These are phyloP conservation scores for Tetradesmus lagerheimii DNA, from an alignment of 139 green algal species.

Conservation along the genomic window DNA sequence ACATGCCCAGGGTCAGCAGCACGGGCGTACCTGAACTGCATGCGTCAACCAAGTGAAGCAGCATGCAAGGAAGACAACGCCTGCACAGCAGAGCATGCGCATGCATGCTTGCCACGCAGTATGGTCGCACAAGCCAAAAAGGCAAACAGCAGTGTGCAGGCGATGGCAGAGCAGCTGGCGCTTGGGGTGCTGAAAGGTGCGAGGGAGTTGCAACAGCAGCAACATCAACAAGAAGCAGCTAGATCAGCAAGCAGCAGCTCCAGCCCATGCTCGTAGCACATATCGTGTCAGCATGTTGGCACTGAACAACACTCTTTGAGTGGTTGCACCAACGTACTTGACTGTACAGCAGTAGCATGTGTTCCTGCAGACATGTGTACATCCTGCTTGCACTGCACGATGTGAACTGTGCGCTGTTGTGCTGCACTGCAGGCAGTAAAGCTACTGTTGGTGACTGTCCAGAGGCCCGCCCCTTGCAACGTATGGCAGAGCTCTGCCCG, in stretches of 20 bases:
- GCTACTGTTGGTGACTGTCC: neutral
- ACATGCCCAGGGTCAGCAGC: slow-evolving; percentile 16
- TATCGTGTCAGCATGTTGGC: neutral
- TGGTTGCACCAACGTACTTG: too few relatives aligned
- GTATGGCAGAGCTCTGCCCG: neutral
- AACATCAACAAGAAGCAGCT: too few relatives aligned
- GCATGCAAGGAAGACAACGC: neutral
- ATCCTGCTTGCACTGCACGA: neutral
- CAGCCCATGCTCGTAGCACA: neutral
- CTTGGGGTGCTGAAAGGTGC: neutral
- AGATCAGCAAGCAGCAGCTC: too few relatives aligned
- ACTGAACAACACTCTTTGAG: neutral
- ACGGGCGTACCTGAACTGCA: neutral
- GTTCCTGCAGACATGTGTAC: neutral
- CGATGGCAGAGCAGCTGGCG: neutral
- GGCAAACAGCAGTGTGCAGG: neutral
- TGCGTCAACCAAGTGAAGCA: neutral
- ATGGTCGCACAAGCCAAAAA: neutral
- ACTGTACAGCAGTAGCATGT: neutral
- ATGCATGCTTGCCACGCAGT: neutral
- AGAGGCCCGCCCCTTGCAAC: neutral
- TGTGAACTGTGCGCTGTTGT: neutral
- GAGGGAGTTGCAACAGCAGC: neutral
- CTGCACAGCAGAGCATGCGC: neutral
- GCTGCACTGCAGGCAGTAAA: neutral